Evolutionary conservation across 208 protist genomes (phyloP), one percentile per base, ranked within the genome.

Genomic region (Herpetomonas samuelpessoai): DNA sequence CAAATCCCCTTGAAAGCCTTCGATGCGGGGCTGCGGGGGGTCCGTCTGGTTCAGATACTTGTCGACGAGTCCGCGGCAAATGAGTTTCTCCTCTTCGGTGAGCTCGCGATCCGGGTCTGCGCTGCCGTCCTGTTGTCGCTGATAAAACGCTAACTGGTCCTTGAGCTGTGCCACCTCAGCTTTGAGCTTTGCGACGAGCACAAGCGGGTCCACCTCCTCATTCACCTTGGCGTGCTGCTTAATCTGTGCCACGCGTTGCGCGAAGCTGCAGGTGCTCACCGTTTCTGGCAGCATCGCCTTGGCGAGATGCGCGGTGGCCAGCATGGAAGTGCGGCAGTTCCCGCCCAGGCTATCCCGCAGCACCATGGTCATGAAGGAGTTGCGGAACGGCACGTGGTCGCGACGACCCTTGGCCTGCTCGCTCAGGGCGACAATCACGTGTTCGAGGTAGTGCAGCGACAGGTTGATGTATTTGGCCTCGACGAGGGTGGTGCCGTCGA

Each of bases 271-370:
- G 3, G 94, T 97, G 65, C 85, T 93, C 31, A 97, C 72, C 25
- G 92, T 95, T 52, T 97, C 91, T 22, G 74, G 73, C 49, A 90
- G 51, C 47, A 88, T 74, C 44, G 74, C 67, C 14, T 48, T 39
- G 0, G 83, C 68, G 1, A 83, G 66, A 57, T 92, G 86, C 7
- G 85, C 86, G 0, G 90, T 95, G 49, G 93, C 91, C n/a, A 97
- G 71, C 88, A 97, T 97, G 21, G 76, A 69, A 12, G 93, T 97
- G 74, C 90, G 96, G 46, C 97, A 98, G 81, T 99, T 99, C 24
- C 96, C 96, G 6, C 91, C 91, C 12, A 96, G 75, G 56, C 86
- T 92, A 65, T 96, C 88, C 1, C 89, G 88, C 56, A 98, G 82
- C 44, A 97, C 79, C 81, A 96, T 88, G 2, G 97, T 98, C 74